Percentiles rank a stretch among this genome's conserved stretches.
Conservation (phyloP, 2,329 filamentous ascomycete genomes). For the Botrytis pseudocinerea region DNA sequence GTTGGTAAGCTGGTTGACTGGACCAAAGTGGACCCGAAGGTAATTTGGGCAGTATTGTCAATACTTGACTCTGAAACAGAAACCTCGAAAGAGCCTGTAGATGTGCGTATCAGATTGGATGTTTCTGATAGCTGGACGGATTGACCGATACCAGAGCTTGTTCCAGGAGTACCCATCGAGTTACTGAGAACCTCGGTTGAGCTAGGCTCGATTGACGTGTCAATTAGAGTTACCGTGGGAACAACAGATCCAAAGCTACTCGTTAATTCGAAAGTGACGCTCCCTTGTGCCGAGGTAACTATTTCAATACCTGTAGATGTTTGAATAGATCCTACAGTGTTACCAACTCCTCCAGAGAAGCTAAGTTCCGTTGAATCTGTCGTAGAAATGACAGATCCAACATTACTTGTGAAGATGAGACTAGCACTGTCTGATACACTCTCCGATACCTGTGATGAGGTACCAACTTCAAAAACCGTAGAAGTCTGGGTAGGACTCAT, state of each 20-base stretch:
- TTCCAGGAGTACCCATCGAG: background rate
- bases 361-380: background rate
- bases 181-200: background rate
- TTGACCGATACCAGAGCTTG: background rate
- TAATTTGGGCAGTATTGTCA: background rate
- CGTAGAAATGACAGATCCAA: background rate
- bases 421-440: background rate
- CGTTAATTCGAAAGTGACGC: no score
- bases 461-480: background rate
- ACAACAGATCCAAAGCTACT: no score
- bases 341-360: background rate
- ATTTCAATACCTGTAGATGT: background rate
- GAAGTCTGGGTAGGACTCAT: background rate
- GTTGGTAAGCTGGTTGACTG: background rate
- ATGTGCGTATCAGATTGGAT: background rate
- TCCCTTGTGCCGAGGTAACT: background rate
- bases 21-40: background rate
- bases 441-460: background rate
- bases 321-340: background rate
- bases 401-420: background rate
- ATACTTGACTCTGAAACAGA: background rate
- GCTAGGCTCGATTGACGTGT: no score
- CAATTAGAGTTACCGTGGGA: no score
- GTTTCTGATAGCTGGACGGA: background rate
- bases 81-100: background rate